Base-by-base conservation (phyloP, 371 early-diverging fungal species). In the Capillidium rhysosporum region DNA sequence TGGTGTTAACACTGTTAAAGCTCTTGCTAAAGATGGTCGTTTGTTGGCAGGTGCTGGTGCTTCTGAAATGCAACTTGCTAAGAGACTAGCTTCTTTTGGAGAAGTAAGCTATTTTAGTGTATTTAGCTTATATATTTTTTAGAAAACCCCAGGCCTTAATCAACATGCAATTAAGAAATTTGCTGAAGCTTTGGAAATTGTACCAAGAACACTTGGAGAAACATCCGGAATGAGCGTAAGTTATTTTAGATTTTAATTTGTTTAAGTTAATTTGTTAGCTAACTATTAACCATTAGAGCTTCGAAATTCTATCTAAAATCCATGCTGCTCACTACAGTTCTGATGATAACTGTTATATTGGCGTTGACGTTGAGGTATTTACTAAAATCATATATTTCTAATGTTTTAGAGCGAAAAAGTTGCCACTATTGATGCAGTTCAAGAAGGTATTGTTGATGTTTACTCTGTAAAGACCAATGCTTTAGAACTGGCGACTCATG, bases 21-120 rank as follows among this genome's bases (percentile, higher is more conserved):
- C 96, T 51, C 73, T 87, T 45, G 80, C 85, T 31, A 86, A 85
- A 65, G 91, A 95, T 63, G 67, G 71, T 41, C 84, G 89, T 23
- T 69, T 96, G 34, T 72, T 95, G 25, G 74, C 94, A 34, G 98
- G 98, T 60, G 98, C 96, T 40, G 96, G 95, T 63, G 98, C 98
- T 14, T 62, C 77, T 53, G 98, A 98, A 61, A 89, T 92, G 77
- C 94, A 92, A 65, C 70, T 97, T 40, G 79, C 87, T 51, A 79
- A 81, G 57, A 75, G 75, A 54, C 70, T 86, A 56, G 71, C 74
- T 56, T 63, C 67, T 28, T 77, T 75, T 4, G 86, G 84, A 26
- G 73, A 82, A 66, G 66, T 66, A 48, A 51, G 46, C 2, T 30
- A 26, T 29, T 24, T 30, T 10, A 46, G 12, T 18, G 9, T n/a